These are phyloP conservation scores for Tetracentron sinense DNA, from an alignment of 164 flowering plant genomes.

Conservation along the genomic window DNA sequence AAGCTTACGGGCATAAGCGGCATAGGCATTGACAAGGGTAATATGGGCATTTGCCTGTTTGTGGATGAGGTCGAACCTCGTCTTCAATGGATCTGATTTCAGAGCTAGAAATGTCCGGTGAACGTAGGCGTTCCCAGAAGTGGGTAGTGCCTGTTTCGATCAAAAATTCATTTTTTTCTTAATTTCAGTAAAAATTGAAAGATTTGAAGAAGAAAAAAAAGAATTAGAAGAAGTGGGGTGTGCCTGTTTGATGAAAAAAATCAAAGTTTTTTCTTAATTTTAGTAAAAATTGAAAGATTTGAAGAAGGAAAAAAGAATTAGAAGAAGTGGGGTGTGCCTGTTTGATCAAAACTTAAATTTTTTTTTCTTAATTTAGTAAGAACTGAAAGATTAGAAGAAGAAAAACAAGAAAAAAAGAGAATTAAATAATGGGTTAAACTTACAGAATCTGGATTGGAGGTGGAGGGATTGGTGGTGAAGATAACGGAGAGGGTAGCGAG, in stretches of 20 bases:
- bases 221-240: no score
- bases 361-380: no score
- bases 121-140: no score
- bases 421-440: constrained; percentile 3
- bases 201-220: no score
- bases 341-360: no score
- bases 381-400: no score
- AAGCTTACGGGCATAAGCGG: constrained; percentile 25
- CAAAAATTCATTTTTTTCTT: no score
- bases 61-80: background rate
- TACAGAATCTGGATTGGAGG: constrained; percentile 41
- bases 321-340: no score
- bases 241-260: background rate
- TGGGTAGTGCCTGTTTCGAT: no score
- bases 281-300: background rate
- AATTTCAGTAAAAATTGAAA: no score
- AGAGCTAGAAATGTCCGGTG: constrained; percentile 4
- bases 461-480: constrained; percentile 43
- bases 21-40: constrained; percentile 15
- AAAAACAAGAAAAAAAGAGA: background rate
- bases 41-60: constrained; percentile 14
- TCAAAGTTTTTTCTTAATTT: no score
- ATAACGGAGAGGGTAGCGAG: constrained; percentile 73
- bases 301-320: background rate
- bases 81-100: constrained; percentile 17